Percentiles rank a stretch among this genome's conserved stretches.
phyloP scores from a whole-genome alignment of 495 filamentous ascomycete species.

The Aspergillus funiculosus region DNA sequence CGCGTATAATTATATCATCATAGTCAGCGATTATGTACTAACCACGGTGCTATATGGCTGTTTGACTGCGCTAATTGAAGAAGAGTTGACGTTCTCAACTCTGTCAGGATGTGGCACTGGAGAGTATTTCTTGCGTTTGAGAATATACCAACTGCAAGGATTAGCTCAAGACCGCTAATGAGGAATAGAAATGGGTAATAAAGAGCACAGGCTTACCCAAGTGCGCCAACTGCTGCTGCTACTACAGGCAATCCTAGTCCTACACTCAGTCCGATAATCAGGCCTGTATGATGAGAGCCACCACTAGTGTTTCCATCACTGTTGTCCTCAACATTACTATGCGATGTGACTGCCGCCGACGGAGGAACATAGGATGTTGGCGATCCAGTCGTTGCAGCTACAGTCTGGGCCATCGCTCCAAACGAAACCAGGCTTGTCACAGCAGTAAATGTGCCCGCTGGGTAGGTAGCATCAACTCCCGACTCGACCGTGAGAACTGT shows the following conservation, averaged over 20 bases:
- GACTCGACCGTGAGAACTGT: neutral
- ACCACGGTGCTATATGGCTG: no score
- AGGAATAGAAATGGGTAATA: neutral
- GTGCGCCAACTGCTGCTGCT: neutral
- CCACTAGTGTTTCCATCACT: neutral
- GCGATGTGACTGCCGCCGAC: neutral
- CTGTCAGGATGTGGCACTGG: neutral
- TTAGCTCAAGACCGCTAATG: neutral
- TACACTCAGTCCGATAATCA: conserved; percentile 3
- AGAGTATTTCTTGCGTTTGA: neutral
- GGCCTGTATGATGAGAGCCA: neutral
- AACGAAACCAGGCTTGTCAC: neutral
- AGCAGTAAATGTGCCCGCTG: neutral
- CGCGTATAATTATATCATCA: no score
- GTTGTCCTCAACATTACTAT: neutral
- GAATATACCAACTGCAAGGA: neutral
- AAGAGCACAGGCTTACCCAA: neutral
- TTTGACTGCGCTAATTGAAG: no score
- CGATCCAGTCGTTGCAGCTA: neutral
- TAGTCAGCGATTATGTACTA: no score
- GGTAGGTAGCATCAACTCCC: neutral
- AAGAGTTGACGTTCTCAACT: no score
- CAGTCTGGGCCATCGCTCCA: neutral
- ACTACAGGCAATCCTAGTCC: neutral
- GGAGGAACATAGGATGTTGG: neutral